These are phyloP conservation scores for Talaromyces sp. DNA, from an alignment of 2,329 filamentous ascomycete species.

Conservation along the genomic window DNA sequence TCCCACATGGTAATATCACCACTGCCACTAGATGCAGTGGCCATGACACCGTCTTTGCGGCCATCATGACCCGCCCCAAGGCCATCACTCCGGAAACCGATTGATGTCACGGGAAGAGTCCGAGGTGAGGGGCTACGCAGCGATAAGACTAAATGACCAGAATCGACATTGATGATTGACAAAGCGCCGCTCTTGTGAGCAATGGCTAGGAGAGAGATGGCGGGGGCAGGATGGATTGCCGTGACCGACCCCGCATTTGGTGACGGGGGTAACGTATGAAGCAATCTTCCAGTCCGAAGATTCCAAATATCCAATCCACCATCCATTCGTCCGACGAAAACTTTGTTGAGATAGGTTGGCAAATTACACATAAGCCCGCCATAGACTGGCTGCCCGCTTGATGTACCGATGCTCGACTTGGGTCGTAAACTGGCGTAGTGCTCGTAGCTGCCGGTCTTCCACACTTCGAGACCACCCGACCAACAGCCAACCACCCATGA, in stretches of 20 bases:
- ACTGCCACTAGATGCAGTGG: conserved; percentile 74
- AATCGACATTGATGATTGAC: conserved; percentile 77
- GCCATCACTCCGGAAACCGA: conserved; percentile 88
- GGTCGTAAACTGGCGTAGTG: conserved; percentile 82
- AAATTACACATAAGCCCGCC: conserved; percentile 81
- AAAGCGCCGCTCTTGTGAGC: conserved; percentile 80
- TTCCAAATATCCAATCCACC: conserved; percentile 98
- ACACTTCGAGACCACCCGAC: conserved; percentile 77
- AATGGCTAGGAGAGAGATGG: conserved; percentile 82
- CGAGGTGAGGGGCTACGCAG: conserved; percentile 68
- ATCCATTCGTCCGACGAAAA: conserved; percentile 84
- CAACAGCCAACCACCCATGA: conserved; percentile 87
- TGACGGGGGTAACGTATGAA: conserved; percentile 83
- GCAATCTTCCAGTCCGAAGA: conserved; percentile 82
- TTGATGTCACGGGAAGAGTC: conserved; percentile 69
- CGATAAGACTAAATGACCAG: conserved; percentile 71
- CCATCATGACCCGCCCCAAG: conserved; percentile 87
- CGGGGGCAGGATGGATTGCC: conserved; percentile 80
- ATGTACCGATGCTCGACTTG: conserved; percentile 56
- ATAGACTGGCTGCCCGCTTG: conserved; percentile 66
- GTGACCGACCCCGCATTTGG: conserved; percentile 79
- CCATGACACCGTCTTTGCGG: conserved; percentile 86
- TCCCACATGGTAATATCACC: conserved; percentile 98
- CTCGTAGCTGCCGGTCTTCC: conserved; percentile 80
- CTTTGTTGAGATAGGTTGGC: conserved; percentile 95